A percentile compares a stretch with the other conserved stretches of the same genome.
These are phyloP conservation scores for Danielozyma ontarioensis DNA, from an alignment of 805 yeast species.

Conservation along the genomic window DNA sequence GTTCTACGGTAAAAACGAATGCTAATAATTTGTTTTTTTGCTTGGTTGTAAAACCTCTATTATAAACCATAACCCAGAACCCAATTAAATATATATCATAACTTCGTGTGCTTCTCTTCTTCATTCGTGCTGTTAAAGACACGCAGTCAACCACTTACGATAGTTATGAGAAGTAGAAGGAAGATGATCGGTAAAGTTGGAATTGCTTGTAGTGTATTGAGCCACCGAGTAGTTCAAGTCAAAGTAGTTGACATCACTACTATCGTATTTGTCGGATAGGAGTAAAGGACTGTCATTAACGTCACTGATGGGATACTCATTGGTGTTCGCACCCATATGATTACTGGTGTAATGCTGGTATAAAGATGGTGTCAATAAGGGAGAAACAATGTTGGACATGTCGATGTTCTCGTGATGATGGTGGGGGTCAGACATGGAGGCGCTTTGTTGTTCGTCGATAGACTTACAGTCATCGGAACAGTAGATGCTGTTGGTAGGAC, in stretches of 20 bases:
- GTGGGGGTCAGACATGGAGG: constrained; percentile 8
- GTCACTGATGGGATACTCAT: constrained; percentile 4
- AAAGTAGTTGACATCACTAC: constrained; percentile 13
- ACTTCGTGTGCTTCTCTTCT: too few species aligned
- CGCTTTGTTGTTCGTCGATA: constrained; percentile 23
- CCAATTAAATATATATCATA: too few species aligned
- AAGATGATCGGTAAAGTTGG: constrained; percentile 8
- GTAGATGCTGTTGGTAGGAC: constrained; percentile 15
- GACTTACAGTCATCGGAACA: constrained; percentile 28
- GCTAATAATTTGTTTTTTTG: too few species aligned
- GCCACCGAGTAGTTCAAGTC: constrained; percentile 30
- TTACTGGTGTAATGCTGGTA: constrained; percentile 20
- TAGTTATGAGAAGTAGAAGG: constrained; percentile 34
- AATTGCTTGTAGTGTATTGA: constrained; percentile 5
- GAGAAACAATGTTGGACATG: constrained; percentile 32
- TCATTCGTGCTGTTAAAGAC: too few species aligned
- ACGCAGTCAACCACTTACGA: constrained; percentile 36
- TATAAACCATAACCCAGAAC: too few species aligned
- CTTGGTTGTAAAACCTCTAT: too few species aligned
- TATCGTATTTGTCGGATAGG: constrained; percentile 10
- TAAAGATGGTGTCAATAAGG: constrained; percentile 33
- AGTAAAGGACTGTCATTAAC: constrained; percentile 19
- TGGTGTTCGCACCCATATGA: constrained; percentile 2
- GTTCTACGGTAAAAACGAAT: too few species aligned
- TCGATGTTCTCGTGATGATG: constrained; percentile 10